Conservation (phyloP, 495 filamentous ascomycete species). For the Tuber calosporum region DNA sequence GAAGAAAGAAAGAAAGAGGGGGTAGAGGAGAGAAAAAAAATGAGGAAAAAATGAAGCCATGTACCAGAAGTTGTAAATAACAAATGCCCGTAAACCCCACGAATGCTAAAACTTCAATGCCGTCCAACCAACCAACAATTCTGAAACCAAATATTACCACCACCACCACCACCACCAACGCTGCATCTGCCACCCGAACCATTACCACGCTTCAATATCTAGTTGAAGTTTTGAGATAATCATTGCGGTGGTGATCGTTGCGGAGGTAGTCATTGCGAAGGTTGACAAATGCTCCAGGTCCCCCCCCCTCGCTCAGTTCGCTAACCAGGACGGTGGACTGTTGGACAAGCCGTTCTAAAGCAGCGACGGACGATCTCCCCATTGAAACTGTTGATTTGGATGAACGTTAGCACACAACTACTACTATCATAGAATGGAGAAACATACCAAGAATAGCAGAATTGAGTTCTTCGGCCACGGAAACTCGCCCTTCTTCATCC, state of each 20-base stretch:
- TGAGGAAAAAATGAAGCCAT: conserved; percentile 21
- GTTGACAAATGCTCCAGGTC: conserved; percentile 80
- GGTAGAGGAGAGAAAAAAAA: conserved; percentile 13
- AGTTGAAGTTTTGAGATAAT: not conserved
- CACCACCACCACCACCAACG: not conserved
- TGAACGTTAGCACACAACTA: conserved; percentile 15
- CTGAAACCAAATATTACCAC: conserved; percentile 3
- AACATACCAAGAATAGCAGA: conserved; percentile 80
- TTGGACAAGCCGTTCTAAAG: conserved; percentile 76
- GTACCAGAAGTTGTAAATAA: conserved; percentile 27
- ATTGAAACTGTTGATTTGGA: conserved; percentile 59
- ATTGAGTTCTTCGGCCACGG: conserved; percentile 90
- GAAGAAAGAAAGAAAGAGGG: not conserved
- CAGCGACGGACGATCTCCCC: conserved; percentile 80
- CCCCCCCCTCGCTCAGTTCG: conserved; percentile 73
- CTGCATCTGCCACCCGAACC: not conserved
- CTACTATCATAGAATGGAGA: conserved; percentile 12
- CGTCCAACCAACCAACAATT: not conserved
- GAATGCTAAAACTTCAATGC: conserved; percentile 29
- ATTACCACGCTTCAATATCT: not conserved
- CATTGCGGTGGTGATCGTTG: conserved; percentile 13
- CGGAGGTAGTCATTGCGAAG: conserved; percentile 58
- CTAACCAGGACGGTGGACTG: conserved; percentile 82
- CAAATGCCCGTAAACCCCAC: conserved; percentile 32
- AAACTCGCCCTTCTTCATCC: conserved; percentile 64